Base-by-base conservation (phyloP, 345 rosid species). In the Anacardium occidentale region DNA sequence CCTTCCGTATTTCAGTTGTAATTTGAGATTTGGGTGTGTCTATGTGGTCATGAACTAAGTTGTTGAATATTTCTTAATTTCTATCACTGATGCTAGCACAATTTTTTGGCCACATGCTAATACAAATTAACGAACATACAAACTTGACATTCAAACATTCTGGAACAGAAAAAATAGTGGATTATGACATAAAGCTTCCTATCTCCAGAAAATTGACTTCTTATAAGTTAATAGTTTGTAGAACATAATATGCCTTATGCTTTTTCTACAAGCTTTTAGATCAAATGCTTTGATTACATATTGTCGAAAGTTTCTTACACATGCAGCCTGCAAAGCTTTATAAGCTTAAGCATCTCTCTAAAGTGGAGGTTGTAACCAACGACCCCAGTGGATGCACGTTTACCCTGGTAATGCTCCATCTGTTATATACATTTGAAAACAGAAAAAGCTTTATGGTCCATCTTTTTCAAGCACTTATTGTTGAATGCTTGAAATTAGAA, bases 381-480 rank as follows among this genome's bases (percentile, higher is more conserved):
- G 99, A 95, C 77, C 96, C 98, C 56, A 95, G 97, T 81, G 99
- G 98, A 68, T 95, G 99, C 78, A 89, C 97, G 59, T 92, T 95
- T 79, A 91, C 91, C 68, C 78, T 95, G 92, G 98, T 92, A 91
- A 84, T 80, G 62, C 73, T 37, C 14, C 10, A 11, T 55, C 21
- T 32, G 47, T 40, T 48, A 56, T 47, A 66, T 71, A 54, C 17
- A 15, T 56, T 15, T 65, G 53, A 22, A 29, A 60, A 50, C 53
- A 12, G 53, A 50, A 50, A 50, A 48, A 37, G 48, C 51, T 68
- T 20, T 75, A 37, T 77, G 24, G 56, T 69, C 20, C 55, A 59
- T 71, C 60, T 59, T 37, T 37, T 37, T 37, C 42, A 7, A 6
- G 5, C 42, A 37, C 8, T 37, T 9, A 6, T 37, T 37, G 42